phyloP scores from a whole-genome alignment of 768 basidiomycete species.

The Rhizopogon roseolus region DNA sequence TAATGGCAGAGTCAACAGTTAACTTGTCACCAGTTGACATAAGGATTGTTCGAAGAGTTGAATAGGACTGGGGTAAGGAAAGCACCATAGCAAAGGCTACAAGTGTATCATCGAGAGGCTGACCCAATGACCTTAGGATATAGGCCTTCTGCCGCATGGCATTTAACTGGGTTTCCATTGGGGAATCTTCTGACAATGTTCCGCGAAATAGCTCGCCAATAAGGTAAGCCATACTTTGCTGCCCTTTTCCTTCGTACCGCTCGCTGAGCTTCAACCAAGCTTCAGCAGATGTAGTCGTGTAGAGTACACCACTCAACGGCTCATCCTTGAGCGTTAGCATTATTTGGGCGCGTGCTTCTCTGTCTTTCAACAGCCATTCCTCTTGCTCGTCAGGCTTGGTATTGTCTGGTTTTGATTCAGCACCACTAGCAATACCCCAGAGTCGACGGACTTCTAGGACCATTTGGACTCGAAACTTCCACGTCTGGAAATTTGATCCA shows the following conservation, averaged over 20 bases:
- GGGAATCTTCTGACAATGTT: slow-evolving; percentile 12
- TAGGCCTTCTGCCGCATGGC: slow-evolving; percentile 10
- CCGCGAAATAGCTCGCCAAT: slow-evolving; percentile 16
- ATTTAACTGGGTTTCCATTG: slow-evolving; percentile 17
- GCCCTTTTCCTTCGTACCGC: slow-evolving; percentile 17
- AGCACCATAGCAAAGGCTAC: slow-evolving; percentile 15
- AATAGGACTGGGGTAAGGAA: slow-evolving; percentile 15
- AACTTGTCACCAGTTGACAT: slow-evolving; percentile 5
- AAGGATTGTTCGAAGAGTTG: slow-evolving; percentile 15
- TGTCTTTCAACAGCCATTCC: slow-evolving; percentile 1
- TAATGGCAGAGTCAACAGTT: background rate
- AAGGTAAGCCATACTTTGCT: slow-evolving; percentile 18
- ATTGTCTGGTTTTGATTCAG: background rate
- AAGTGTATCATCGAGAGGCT: slow-evolving; percentile 13
- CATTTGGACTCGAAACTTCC: slow-evolving; percentile 7
- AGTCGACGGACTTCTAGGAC: slow-evolving; percentile 13
- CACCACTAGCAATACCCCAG: slow-evolving; percentile 2
- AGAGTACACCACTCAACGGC: slow-evolving; percentile 15
- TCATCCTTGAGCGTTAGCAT: slow-evolving; percentile 19
- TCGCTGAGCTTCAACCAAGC: slow-evolving; percentile 14
- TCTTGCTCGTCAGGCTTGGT: background rate
- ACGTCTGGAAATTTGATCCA: slow-evolving; percentile 11
- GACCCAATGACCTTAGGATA: slow-evolving; percentile 10
- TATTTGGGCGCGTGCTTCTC: slow-evolving; percentile 17
- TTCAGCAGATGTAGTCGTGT: slow-evolving; percentile 6